Conservation (phyloP, 2,329 filamentous ascomycete species). For the Clarireedia sp. region DNA sequence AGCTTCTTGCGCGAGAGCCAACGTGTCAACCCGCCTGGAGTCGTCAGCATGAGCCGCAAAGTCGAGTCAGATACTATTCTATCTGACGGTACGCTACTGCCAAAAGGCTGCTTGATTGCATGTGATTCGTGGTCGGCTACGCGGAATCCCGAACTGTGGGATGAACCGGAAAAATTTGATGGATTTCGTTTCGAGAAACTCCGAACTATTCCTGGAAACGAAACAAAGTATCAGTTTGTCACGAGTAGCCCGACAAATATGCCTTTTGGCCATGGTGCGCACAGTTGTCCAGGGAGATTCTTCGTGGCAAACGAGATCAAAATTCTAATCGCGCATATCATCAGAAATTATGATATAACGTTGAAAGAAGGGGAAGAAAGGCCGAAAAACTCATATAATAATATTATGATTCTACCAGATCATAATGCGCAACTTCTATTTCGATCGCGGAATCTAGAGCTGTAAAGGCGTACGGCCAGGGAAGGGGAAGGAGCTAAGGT, state of each 20-base stretch:
- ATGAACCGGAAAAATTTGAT: slow-evolving; percentile 19
- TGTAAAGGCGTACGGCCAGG: too few species aligned
- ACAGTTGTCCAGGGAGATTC: slow-evolving; percentile 28
- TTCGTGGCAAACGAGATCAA: slow-evolving; percentile 32
- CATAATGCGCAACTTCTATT: not conserved
- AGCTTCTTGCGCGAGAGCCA: not conserved
- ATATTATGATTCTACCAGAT: not conserved
- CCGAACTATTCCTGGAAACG: slow-evolving; percentile 16
- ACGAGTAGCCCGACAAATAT: slow-evolving; percentile 29
- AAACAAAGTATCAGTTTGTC: slow-evolving; percentile 29
- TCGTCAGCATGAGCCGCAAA: slow-evolving; percentile 2
- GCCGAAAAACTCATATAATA: not conserved
- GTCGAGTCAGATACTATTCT: slow-evolving; percentile 18
- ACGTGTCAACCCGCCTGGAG: not conserved
- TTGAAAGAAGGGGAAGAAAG: not conserved
- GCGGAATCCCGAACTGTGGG: not conserved
- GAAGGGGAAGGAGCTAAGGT: too few species aligned
- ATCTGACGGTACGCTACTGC: slow-evolving; percentile 28
- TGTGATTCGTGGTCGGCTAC: slow-evolving; percentile 9
- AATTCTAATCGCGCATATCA: slow-evolving; percentile 24
- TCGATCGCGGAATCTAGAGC: not conserved
- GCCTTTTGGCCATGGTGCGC: slow-evolving; percentile 34
- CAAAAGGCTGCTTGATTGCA: slow-evolving; percentile 16
- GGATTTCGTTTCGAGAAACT: slow-evolving; percentile 22
- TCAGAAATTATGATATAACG: slow-evolving; percentile 28